phyloP scores from a whole-genome alignment of 208 protist genomes.

The Phytomonas sp. region DNA sequence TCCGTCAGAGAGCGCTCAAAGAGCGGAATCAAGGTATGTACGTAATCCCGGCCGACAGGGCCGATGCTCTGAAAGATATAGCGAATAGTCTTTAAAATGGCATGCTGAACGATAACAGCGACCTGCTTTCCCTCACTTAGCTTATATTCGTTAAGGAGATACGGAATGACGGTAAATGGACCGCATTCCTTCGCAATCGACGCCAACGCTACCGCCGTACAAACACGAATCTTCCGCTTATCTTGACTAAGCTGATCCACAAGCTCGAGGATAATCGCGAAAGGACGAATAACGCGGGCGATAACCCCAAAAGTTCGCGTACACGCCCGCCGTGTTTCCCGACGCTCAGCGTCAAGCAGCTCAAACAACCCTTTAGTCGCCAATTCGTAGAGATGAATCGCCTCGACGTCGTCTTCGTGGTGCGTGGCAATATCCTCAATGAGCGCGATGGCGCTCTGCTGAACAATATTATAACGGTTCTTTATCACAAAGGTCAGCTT shows the following conservation, averaged over 20 bases:
- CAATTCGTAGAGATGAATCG: slow-evolving; percentile 93
- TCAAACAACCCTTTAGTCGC: slow-evolving; percentile 99
- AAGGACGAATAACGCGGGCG: slow-evolving; percentile 97
- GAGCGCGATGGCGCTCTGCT: slow-evolving; percentile 97
- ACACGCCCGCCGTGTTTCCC: slow-evolving; percentile 93
- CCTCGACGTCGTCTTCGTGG: slow-evolving; percentile 70
- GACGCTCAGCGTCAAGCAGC: slow-evolving; percentile 97
- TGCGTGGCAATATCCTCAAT: slow-evolving; percentile 95
- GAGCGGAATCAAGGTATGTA: slow-evolving; percentile 96
- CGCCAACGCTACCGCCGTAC: slow-evolving; percentile 99
- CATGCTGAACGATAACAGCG: slow-evolving; percentile 93
- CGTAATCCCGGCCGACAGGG: slow-evolving; percentile 96
- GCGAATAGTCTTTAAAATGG: slow-evolving; percentile 97
- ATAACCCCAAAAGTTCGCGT: slow-evolving; percentile 99
- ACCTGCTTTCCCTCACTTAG: slow-evolving; percentile 96
- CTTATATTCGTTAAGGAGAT: slow-evolving; percentile 99
- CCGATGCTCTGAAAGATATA: slow-evolving; percentile 99
- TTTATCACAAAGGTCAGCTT: slow-evolving; percentile 98
- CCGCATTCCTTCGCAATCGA: slow-evolving; percentile 98
- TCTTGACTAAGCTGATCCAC: slow-evolving; percentile 98
- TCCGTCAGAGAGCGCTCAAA: slow-evolving; percentile 98
- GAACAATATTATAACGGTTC: slow-evolving; percentile 97
- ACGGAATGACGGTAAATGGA: slow-evolving; percentile 98
- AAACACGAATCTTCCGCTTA: slow-evolving; percentile 98
- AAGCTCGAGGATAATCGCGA: slow-evolving; percentile 98